Base-by-base conservation (phyloP, 2,329 filamentous ascomycete species). In the Venturia nashicola region DNA sequence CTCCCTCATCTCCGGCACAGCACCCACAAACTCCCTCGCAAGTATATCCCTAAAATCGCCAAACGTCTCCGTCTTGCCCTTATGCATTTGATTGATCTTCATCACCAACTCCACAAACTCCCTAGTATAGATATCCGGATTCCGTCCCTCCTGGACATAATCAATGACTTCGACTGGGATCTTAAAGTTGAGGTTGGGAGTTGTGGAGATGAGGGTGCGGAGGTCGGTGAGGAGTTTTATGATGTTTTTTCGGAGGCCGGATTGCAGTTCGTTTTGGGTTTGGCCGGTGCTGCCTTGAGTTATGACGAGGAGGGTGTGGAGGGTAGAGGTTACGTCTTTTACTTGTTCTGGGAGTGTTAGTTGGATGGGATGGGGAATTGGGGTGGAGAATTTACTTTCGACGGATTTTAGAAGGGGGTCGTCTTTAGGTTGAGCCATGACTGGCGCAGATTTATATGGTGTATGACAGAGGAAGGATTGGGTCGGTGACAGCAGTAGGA, bases 81-180 rank as follows among this genome's bases (percentile, higher is more conserved):
- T 85, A 61, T 86, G 73, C 72, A 83, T 80, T 69, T 86, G 83
- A 67, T 87, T 87, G 60, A 81, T 80, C 66, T 80, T 78, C 74
- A 86, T 84, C 9, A 85, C 82, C 36, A 83, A 76, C 72, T 87
- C 84, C 55, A 87, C 82, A 67, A 86, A 86, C 68, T 87, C 83
- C 57, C 84, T 79, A 9, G 83, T 86, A 72, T 86, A 87, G 68
- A 87, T 86, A 68, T 87, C 84, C 8, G 84, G 85, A 69, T 87
- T 87, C 27, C 84, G 81, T 20, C 82, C 80, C 23, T 79, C 76
- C 68, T 86, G 83, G 42, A 87, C 83, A 70, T 86, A 87, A 64
- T 79, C 78, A 67, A 85, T 81, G 40, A 87, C 82, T 68, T 86
- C 84, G 5, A 82, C 79, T 0, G 85, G 84, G 1, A 87, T 78